phyloP scores from a whole-genome alignment of 225 moss, liverwort and hornwort species.

The Straminergon stramineum region DNA sequence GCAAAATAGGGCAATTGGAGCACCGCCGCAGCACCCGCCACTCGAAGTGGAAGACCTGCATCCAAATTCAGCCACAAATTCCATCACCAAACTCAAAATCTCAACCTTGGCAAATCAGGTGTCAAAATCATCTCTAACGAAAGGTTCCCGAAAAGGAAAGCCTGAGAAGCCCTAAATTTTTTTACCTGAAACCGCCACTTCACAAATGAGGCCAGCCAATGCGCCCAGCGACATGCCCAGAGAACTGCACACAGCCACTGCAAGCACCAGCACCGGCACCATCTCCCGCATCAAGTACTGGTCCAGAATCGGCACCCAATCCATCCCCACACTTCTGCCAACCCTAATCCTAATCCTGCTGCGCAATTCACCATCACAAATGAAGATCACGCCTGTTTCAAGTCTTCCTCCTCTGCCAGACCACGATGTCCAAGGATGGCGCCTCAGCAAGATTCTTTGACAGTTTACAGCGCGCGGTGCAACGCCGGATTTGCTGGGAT shows the following conservation, averaged over 20 bases:
- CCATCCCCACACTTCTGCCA: neutral
- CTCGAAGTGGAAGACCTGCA: neutral
- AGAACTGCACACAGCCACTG: conserved; percentile 13
- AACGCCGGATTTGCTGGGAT: neutral
- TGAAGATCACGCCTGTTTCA: neutral
- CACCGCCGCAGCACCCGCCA: neutral
- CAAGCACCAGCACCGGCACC: neutral
- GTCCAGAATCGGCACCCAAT: neutral
- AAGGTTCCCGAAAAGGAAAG: neutral
- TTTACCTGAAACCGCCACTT: conserved; percentile 8
- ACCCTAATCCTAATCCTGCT: neutral
- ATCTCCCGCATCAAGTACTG: neutral
- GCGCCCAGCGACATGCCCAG: conserved; percentile 39
- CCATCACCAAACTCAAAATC: neutral
- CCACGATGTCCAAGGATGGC: neutral
- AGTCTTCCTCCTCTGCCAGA: neutral
- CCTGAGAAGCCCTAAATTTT: neutral
- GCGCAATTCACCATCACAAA: neutral
- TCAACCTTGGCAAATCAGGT: neutral
- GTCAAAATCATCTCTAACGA: neutral
- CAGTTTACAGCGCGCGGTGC: neutral
- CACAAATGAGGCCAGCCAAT: conserved; percentile 17
- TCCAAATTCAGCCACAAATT: neutral
- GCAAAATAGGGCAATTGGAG: neutral
- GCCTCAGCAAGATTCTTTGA: neutral